Evolutionary conservation across 345 rosid species (phyloP).

Genomic region (Reutealis trisperma): DNA sequence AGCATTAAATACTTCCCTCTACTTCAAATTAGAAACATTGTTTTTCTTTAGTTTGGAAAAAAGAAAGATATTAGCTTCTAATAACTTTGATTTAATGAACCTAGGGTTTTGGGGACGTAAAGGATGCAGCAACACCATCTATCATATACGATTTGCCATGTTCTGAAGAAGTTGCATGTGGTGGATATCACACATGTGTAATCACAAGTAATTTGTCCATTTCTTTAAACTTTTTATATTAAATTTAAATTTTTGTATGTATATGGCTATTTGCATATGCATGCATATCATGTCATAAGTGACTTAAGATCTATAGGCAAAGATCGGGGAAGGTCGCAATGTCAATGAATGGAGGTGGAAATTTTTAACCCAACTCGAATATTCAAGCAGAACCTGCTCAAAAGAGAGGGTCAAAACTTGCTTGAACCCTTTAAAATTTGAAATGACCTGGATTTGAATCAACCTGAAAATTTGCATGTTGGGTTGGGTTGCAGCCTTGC

Average conservation of each 20-base stretch:
- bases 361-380: too few species aligned
- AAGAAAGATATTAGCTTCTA: not conserved
- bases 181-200: slow-evolving; percentile 92
- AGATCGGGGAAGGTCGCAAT: too few species aligned
- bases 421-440: too few species aligned
- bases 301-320: not conserved
- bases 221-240: not conserved
- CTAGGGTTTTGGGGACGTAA: slow-evolving; percentile 59
- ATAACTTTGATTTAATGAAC: slow-evolving; percentile 17
- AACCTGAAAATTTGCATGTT: too few species aligned
- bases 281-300: not conserved
- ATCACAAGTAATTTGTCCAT: slow-evolving; percentile 61
- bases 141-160: slow-evolving; percentile 54
- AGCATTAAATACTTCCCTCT: too few species aligned
- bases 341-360: too few species aligned
- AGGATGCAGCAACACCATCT: slow-evolving; percentile 56
- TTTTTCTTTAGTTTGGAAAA: not conserved
- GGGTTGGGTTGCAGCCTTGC: too few species aligned
- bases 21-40: too few species aligned
- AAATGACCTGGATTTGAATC: too few species aligned
- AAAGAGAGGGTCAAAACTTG: too few species aligned
- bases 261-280: not conserved
- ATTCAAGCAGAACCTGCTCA: too few species aligned
- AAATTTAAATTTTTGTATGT: not conserved
- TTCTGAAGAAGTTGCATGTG: slow-evolving; percentile 81